Evolutionary conservation across 331 rosid species (phyloP), one percentile per base, ranked within the genome.

Genomic region (Cydonia oblonga): DNA sequence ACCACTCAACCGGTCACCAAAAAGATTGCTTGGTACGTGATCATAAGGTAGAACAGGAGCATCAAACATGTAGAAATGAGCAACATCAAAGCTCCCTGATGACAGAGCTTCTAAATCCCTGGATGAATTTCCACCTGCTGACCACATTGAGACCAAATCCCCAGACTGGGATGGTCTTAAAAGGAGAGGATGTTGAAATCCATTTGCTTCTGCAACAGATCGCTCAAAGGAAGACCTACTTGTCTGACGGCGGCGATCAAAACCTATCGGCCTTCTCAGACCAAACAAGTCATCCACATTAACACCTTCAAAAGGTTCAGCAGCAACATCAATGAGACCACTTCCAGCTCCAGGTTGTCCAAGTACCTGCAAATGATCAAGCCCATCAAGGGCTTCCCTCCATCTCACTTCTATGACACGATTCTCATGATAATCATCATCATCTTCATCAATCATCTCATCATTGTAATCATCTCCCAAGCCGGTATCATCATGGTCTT

Each of bases 321-420:
- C 92, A 24, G 96, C 80, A 78, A 88, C 91, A 84, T 95, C 98
- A 75, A 95, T 86, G 10, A 95, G 89, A 72, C 96, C 92, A 80
- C 93, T 80, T 59, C 86, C 75, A 66, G 84, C 75, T 70, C 97
- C 96, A 68, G 96, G 90, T 71, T 93, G 98, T 75, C 93, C 96
- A 84, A 91, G 93, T 70, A 88, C 93, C 80, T 91, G 97, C 78
- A 91, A 85, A 87, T 89, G 96, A 84, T 91, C 98, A 74, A 95
- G 87, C 56, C 97, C 98, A 86, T 91, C 97, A 68, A 91, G 91
- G 54, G 96, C 97, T 81, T 93, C 98, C 81, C 98, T 91, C 98
- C 98, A 91, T 69, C 96, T 88, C 69, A 89, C 96, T 84, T 95
- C 97, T 84, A 91, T 89, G 79, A 95, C 96, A 62, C 96, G 91